A percentile compares a stretch with the other conserved stretches of the same genome.
These are phyloP conservation scores for Backusella morwellensis DNA, from an alignment of 192 early-diverging fungal genomes.

Conservation along the genomic window DNA sequence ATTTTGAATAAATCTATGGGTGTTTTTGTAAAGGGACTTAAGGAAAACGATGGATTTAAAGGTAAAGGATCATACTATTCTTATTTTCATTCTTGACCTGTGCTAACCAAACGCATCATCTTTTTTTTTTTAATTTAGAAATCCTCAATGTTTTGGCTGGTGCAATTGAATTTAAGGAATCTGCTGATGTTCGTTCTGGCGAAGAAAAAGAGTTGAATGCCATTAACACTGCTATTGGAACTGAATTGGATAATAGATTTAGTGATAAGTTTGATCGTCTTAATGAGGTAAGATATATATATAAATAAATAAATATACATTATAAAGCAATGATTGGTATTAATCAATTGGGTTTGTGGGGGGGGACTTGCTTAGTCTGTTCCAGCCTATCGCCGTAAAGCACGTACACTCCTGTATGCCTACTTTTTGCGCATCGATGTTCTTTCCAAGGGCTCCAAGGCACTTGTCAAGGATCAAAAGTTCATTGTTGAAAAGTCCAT, in stretches of 20 bases:
- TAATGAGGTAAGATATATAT: not conserved
- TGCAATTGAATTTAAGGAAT: constrained; percentile 72
- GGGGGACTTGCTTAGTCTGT: not conserved
- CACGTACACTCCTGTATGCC: constrained; percentile 75
- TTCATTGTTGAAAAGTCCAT: constrained; percentile 73
- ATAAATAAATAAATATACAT: not conserved
- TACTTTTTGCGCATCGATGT: constrained; percentile 79
- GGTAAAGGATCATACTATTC: not conserved
- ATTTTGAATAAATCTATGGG: constrained; percentile 91
- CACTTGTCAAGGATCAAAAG: constrained; percentile 48
- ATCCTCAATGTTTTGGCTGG: constrained; percentile 75
- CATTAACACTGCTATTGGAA: constrained; percentile 43
- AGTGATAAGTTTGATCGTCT: constrained; percentile 55
- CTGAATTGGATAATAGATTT: constrained; percentile 54
- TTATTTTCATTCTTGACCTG: not conserved
- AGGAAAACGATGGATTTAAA: constrained; percentile 54
- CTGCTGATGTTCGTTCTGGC: constrained; percentile 35
- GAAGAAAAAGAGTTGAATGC: constrained; percentile 47
- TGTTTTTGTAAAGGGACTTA: constrained; percentile 85
- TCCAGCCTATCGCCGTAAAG: constrained; percentile 58
- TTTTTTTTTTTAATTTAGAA: constrained; percentile 30
- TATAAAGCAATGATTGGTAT: not conserved
- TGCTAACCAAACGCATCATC: not conserved
- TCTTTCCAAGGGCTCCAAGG: constrained; percentile 42
- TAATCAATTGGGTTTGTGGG: not conserved